These are phyloP conservation scores for Pseudogymnoascus sp. DNA, from an alignment of 2,329 filamentous ascomycete genomes.

Conservation along the genomic window DNA sequence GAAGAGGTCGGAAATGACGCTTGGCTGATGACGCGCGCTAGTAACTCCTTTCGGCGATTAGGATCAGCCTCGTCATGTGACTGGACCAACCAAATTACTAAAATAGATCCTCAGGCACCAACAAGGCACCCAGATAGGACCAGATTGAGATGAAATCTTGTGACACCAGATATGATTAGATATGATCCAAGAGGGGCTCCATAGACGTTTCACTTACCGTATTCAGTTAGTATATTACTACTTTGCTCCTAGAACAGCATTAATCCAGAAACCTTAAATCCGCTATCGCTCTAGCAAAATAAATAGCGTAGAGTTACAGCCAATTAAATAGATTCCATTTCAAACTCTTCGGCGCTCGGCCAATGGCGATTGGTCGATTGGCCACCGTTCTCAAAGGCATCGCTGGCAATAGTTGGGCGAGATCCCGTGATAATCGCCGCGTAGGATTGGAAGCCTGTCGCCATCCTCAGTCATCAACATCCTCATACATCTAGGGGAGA, in stretches of 20 bases:
- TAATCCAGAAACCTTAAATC: slow-evolving; percentile 4
- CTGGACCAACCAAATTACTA: background rate
- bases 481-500: background rate
- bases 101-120: background rate
- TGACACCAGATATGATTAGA: slow-evolving; percentile 8
- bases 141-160: slow-evolving; percentile 6
- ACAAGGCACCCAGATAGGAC: background rate
- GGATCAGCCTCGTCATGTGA: slow-evolving; percentile 4
- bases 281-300: background rate
- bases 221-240: background rate
- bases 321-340: slow-evolving; percentile 2
- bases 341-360: background rate
- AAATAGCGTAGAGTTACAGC: background rate
- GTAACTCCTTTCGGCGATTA: slow-evolving; percentile 1
- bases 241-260: background rate
- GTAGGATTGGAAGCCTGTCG: background rate
- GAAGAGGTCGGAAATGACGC: slow-evolving; percentile 1
- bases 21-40: slow-evolving; percentile 6
- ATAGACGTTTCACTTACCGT: slow-evolving; percentile 1
- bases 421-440: background rate
- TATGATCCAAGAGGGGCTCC: slow-evolving; percentile 5
- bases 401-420: background rate
- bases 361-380: background rate
- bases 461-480: background rate
- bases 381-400: slow-evolving; percentile 2